Evolutionary conservation across 2,329 filamentous ascomycete genomes (phyloP), one percentile per base, ranked within the genome.

Genomic region (Talaromyces sp.): DNA sequence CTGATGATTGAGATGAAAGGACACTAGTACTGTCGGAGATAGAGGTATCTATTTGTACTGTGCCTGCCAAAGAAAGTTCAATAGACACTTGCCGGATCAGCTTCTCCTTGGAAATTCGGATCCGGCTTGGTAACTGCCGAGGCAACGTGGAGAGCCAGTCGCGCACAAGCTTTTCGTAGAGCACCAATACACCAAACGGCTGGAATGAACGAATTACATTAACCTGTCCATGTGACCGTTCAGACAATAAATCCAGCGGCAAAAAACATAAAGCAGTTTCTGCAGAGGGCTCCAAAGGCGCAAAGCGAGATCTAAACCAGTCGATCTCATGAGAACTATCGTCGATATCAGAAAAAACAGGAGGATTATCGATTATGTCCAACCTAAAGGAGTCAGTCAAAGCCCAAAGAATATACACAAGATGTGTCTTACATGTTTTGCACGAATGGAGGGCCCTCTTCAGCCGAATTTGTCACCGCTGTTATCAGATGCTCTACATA

Each of bases 31-130:
- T 35, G 22, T 43, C 52, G 37, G 39, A 25, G 35, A 15, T 62
- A 15, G 61, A n/a, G 7, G 64, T 68, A 22, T 68, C 71, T 45
- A 69, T 64, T 13, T 70, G 66, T 13, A 70, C 62, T n/a, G 79
- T 67, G n/a, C 72, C 71, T 61, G 77, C 71, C 22, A 80, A 64
- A 31, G 72, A 68, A n/a, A 80, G 65, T 64, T 80, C 77, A 15
- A 73, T 73, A 25, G 75, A 71, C 56, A 80, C 64, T 5, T 69
- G 70, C 47, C 78, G 73, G 54, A 80, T 75, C 10, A 73, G 65
- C 66, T 70, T 76, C 64, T 80, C 78, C 67, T 80, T 80, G 56
- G 70, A 69, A 1, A 78, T 72, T 41, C 78, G 71, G n/a, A 76
- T 73, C 45, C 70, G 72, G n/a, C 72, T 72, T 7, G 78, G 75